Percentiles rank a stretch among this genome's conserved stretches.
Evolutionary conservation across 2,329 filamentous ascomycete species (phyloP).

Genomic region (Aspergillus ruber): DNA sequence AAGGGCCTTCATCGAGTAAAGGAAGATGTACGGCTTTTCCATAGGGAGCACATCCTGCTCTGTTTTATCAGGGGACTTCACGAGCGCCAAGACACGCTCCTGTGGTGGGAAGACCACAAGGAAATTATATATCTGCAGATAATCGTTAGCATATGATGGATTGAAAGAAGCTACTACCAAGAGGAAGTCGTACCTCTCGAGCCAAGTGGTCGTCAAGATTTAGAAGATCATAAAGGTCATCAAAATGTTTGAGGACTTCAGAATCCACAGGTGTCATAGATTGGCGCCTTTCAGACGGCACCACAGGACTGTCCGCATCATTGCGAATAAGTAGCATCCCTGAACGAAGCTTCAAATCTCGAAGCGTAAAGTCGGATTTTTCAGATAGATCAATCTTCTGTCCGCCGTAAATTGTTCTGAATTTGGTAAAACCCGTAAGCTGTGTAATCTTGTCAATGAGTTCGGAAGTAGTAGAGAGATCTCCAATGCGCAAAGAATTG

Average conservation of each 20-base stretch:
- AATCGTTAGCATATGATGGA: constrained; percentile 4
- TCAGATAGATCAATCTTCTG: constrained; percentile 57
- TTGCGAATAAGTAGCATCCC: constrained; percentile 61
- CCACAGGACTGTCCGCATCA: constrained; percentile 45
- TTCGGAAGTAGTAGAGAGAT: constrained; percentile 63
- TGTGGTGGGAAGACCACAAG: constrained; percentile 64
- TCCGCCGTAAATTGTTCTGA: constrained; percentile 66
- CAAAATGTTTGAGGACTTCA: constrained; percentile 74
- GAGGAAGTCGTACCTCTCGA: constrained; percentile 49
- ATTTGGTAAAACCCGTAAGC: constrained; percentile 68
- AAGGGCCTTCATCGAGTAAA: constrained; percentile 67
- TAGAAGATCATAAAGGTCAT: constrained; percentile 75
- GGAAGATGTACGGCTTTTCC: constrained; percentile 62
- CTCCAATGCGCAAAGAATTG: constrained; percentile 58
- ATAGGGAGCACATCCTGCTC: constrained; percentile 61
- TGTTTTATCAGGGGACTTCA: constrained; percentile 50
- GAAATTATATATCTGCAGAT: constrained; percentile 60
- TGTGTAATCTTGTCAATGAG: constrained; percentile 61
- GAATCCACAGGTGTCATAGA: constrained; percentile 60
- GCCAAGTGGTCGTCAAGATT: constrained; percentile 65
- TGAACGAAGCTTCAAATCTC: constrained; percentile 60
- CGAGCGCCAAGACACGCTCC: constrained; percentile 52
- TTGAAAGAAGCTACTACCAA: not conserved
- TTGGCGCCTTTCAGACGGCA: constrained; percentile 36
- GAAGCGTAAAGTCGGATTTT: constrained; percentile 55